These are phyloP conservation scores for Bretschneidera sinensis DNA, from an alignment of 345 rosid genomes.

Conservation along the genomic window DNA sequence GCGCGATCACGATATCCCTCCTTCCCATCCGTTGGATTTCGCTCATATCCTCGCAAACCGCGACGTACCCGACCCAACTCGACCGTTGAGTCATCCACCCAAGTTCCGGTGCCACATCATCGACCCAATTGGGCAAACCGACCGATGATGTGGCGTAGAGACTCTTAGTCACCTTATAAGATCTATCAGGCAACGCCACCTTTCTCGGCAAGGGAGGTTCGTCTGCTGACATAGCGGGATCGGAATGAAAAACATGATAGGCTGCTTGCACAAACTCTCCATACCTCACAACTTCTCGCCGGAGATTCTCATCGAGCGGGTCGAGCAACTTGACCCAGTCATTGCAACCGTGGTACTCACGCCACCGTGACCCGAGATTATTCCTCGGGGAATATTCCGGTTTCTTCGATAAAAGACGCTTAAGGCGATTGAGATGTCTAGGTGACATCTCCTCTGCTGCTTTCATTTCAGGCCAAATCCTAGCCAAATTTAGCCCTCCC, in stretches of 20 bases:
- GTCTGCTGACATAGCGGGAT: slow-evolving; percentile 60
- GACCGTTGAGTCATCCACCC: slow-evolving; percentile 95
- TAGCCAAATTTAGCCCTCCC: slow-evolving; percentile 49
- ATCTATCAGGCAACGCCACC: slow-evolving; percentile 64
- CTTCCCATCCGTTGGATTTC: slow-evolving; percentile 97
- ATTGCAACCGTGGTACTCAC: slow-evolving; percentile 41
- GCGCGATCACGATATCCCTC: slow-evolving; percentile 82
- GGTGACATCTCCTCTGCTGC: slow-evolving; percentile 96
- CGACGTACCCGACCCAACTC: slow-evolving; percentile 93
- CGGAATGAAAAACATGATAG: slow-evolving; percentile 61
- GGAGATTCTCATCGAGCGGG: slow-evolving; percentile 42
- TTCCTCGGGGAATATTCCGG: slow-evolving; percentile 82
- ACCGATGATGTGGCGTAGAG: slow-evolving; percentile 90
- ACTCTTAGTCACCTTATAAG: slow-evolving; percentile 68
- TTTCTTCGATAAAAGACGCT: slow-evolving; percentile 63
- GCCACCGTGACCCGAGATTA: slow-evolving; percentile 69
- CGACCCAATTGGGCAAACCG: slow-evolving; percentile 79
- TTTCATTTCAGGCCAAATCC: slow-evolving; percentile 80
- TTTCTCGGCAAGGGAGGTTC: slow-evolving; percentile 47
- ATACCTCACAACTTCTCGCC: slow-evolving; percentile 43
- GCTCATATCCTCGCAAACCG: slow-evolving; percentile 67
- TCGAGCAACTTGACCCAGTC: slow-evolving; percentile 44
- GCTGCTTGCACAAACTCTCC: slow-evolving; percentile 47
- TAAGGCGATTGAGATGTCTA: slow-evolving; percentile 57
- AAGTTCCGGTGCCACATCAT: slow-evolving; percentile 76